Evolutionary conservation across 2,329 filamentous ascomycete genomes (phyloP).

Genomic region (Coniochaeta sp.): DNA sequence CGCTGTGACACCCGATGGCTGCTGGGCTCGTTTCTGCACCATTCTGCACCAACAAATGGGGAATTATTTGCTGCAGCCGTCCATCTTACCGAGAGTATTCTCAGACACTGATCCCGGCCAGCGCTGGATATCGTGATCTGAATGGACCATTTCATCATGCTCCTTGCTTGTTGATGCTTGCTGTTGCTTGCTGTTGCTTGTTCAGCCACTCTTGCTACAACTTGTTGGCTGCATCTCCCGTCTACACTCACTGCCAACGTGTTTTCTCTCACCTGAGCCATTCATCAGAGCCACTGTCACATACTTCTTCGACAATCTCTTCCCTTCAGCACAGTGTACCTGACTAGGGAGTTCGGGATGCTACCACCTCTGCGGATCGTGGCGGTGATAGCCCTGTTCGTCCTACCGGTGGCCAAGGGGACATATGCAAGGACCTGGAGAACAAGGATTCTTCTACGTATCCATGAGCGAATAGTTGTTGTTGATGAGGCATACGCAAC

Average conservation of each 20-base stretch:
- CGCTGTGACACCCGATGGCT: background rate
- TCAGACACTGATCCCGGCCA: background rate
- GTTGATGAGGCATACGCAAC: conserved; percentile 3
- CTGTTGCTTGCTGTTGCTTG: background rate
- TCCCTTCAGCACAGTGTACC: background rate
- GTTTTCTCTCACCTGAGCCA: background rate
- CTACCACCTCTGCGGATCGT: background rate
- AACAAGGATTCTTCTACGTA: background rate
- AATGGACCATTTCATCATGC: background rate
- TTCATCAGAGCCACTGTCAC: too few species aligned
- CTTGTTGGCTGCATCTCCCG: background rate
- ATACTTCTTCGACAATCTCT: too few species aligned
- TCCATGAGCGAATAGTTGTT: too few species aligned
- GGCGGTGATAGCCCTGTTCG: background rate
- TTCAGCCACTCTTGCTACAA: background rate
- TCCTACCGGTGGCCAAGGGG: background rate
- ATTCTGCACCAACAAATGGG: too few species aligned
- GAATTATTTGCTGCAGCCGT: conserved; percentile 1
- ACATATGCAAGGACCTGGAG: background rate
- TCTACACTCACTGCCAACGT: background rate
- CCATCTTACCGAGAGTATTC: conserved; percentile 2
- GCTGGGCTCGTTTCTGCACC: conserved; percentile 3
- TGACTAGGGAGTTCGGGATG: background rate
- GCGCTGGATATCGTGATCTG: background rate
- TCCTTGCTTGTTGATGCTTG: background rate